A percentile compares a stretch with the other conserved stretches of the same genome.
Conservation (phyloP, 352 stramenopile species). For the Pythium angustatum region DNA sequence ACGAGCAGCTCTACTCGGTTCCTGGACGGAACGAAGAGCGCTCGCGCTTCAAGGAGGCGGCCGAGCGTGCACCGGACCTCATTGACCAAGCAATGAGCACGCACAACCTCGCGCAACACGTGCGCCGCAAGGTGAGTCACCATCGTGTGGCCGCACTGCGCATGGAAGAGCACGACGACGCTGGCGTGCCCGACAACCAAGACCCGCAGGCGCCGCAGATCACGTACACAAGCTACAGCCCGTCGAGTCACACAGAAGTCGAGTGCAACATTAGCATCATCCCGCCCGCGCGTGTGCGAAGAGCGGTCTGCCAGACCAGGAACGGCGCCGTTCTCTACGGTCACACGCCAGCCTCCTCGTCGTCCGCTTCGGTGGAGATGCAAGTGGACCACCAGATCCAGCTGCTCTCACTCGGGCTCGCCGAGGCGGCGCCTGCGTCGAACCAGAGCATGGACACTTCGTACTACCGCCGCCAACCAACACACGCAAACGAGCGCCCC, state of each 20-base stretch:
- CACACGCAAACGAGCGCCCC: conserved; percentile 10
- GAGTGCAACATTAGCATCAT: conserved; percentile 29
- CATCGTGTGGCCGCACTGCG: conserved; percentile 65
- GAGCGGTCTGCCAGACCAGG: conserved; percentile 27
- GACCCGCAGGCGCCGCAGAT: conserved; percentile 31
- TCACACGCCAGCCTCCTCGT: neutral
- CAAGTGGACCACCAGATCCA: conserved; percentile 29
- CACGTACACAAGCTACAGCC: conserved; percentile 11
- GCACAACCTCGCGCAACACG: conserved; percentile 70
- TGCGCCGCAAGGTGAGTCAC: conserved; percentile 55
- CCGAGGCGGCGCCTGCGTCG: conserved; percentile 11
- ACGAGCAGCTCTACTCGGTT: conserved; percentile 3
- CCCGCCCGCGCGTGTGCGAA: conserved; percentile 22
- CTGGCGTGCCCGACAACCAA: conserved; percentile 30
- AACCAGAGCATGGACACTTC: conserved; percentile 24
- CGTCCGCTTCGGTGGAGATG: conserved; percentile 7
- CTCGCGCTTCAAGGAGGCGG: conserved; percentile 51
- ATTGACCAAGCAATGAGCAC: conserved; percentile 64
- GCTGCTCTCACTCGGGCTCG: conserved; percentile 19
- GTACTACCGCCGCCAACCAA: conserved; percentile 16
- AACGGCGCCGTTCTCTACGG: conserved; percentile 28
- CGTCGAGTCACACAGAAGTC: neutral
- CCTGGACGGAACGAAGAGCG: conserved; percentile 24
- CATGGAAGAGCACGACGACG: conserved; percentile 46
- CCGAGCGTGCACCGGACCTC: conserved; percentile 52